A percentile compares a stretch with the other conserved stretches of the same genome.
Evolutionary conservation across 164 flowering plant genomes (phyloP).

Genomic region (Dillenia turbinata): DNA sequence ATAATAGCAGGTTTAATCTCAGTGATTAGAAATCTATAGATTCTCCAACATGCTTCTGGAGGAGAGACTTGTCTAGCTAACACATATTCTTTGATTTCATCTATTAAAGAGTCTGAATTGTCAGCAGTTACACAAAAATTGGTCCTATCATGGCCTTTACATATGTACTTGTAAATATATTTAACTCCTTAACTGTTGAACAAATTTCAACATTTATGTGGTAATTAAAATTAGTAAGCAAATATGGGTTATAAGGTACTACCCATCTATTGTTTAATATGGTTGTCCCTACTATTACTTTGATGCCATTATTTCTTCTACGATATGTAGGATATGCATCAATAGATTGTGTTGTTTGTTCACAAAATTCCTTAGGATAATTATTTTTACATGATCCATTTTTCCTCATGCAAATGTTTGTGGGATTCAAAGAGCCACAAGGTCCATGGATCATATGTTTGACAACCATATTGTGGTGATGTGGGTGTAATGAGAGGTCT

Average conservation of each 20-base stretch:
- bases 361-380: slow-evolving; percentile 6
- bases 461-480: neutral
- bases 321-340: slow-evolving; percentile 13
- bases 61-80: no score
- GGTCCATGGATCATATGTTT: slow-evolving; percentile 26
- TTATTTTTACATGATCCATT: slow-evolving; percentile 5
- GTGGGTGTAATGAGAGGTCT: neutral
- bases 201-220: slow-evolving; percentile 6
- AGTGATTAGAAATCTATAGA: no score
- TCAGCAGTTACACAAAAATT: no score
- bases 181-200: slow-evolving; percentile 3
- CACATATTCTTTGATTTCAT: no score
- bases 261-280: slow-evolving; percentile 10
- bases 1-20: no score
- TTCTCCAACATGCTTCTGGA: no score
- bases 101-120: no score
- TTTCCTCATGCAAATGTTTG: slow-evolving; percentile 3
- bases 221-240: no score
- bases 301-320: neutral
- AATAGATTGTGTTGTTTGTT: neutral
- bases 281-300: neutral
- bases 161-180: slow-evolving; percentile 18
- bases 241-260: slow-evolving; percentile 11
- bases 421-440: slow-evolving; percentile 6
- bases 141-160: slow-evolving; percentile 10